Percentiles rank a stretch among this genome's conserved stretches.
phyloP scores from a whole-genome alignment of 768 basidiomycete genomes.

The Lactarius indigo region DNA sequence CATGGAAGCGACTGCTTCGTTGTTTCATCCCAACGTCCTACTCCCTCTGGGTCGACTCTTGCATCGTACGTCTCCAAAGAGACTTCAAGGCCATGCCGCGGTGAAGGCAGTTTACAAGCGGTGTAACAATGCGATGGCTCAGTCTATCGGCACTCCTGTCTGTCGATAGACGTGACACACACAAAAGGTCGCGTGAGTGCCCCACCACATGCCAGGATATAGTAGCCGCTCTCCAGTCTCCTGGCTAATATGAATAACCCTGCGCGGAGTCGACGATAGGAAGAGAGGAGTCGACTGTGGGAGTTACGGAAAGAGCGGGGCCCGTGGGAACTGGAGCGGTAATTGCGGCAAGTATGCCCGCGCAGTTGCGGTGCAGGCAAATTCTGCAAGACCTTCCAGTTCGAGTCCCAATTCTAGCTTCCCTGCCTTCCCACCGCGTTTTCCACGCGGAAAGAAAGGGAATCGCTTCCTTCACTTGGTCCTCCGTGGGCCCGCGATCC shows the following conservation, averaged over 20 bases:
- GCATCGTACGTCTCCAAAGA: neutral
- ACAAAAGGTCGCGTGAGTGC: neutral
- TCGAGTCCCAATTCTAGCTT: neutral
- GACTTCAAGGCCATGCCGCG: neutral
- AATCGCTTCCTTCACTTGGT: neutral
- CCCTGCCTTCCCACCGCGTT: neutral
- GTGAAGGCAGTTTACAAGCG: neutral
- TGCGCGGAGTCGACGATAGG: neutral
- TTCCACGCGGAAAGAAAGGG: constrained; percentile 2
- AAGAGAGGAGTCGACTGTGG: neutral
- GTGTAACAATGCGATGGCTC: neutral
- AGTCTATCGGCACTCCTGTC: neutral
- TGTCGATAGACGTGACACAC: no score
- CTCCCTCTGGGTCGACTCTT: neutral
- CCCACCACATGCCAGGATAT: neutral
- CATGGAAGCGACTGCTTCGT: neutral
- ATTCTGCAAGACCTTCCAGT: neutral
- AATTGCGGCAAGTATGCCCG: neutral
- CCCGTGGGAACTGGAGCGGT: neutral
- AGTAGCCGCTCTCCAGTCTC: neutral
- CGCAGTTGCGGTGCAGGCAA: neutral
- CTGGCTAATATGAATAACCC: neutral
- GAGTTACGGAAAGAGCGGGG: neutral
- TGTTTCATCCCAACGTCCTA: neutral
- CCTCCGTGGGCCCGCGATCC: constrained; percentile 4